phyloP scores from a whole-genome alignment of 2,329 filamentous ascomycete genomes.

The Pyricularia sp. region DNA sequence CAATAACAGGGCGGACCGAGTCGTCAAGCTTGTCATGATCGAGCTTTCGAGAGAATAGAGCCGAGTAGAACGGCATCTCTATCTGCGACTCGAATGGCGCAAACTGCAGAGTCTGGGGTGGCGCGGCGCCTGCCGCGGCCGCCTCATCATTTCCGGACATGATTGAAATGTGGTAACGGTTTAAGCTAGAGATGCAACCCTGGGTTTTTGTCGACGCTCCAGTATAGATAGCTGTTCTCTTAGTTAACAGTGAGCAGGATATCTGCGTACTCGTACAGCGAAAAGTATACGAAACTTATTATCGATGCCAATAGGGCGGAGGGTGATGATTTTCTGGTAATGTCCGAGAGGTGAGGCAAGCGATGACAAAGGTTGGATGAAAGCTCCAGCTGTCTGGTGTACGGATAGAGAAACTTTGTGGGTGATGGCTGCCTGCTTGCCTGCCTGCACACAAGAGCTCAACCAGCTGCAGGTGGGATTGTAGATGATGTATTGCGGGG shows the following conservation, averaged over 20 bases:
- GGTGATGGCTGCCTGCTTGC: neutral
- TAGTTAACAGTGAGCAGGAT: neutral
- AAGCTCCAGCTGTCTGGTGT: neutral
- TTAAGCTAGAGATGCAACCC: neutral
- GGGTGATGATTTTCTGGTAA: neutral
- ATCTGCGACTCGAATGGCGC: slow-evolving; percentile 90
- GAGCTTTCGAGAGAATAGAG: slow-evolving; percentile 87
- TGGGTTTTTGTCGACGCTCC: neutral
- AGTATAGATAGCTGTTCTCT: neutral
- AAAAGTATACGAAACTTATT: neutral
- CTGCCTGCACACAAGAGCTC: neutral
- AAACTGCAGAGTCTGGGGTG: slow-evolving; percentile 45
- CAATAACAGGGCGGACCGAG: slow-evolving; percentile 76
- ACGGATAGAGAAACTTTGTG: neutral
- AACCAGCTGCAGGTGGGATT: neutral
- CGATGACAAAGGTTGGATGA: neutral
- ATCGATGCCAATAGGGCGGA: neutral
- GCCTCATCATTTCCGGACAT: neutral
- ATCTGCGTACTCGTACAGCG: neutral
- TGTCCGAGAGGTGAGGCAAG: neutral
- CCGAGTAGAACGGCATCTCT: slow-evolving; percentile 89
- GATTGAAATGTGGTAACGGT: neutral
- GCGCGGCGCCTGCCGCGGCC: neutral
- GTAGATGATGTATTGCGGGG: slow-evolving; percentile 3
- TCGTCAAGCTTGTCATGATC: slow-evolving; percentile 96